phyloP scores from a whole-genome alignment of 495 filamentous ascomycete genomes.

The Penicilliopsis zonata region DNA sequence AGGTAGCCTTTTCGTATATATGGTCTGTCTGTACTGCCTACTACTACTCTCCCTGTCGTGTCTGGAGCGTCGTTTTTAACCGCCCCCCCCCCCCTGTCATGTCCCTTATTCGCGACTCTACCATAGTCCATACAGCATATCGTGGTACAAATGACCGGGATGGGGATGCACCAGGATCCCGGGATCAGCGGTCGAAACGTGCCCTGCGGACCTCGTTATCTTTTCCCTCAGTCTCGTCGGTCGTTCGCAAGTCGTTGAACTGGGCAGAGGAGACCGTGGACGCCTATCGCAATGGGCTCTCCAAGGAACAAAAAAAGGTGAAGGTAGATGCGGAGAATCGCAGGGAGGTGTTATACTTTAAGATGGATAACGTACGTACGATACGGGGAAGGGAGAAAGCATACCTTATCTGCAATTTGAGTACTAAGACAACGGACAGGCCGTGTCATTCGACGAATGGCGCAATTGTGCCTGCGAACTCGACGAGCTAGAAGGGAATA shows the following conservation, averaged over 20 bases:
- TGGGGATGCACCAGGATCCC: constrained; percentile 2
- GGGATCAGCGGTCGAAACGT: constrained; percentile 2
- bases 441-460: constrained; percentile 54
- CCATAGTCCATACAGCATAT: constrained; percentile 20
- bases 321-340: constrained; percentile 40
- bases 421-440: constrained; percentile 22
- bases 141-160: constrained; percentile 9
- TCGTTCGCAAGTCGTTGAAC: constrained; percentile 21
- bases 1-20: no score
- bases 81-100: constrained; percentile 11
- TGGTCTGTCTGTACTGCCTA: no score
- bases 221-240: constrained; percentile 22
- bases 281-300: constrained; percentile 43
- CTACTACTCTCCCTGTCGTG: not conserved
- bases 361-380: constrained; percentile 45
- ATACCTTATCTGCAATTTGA: not conserved
- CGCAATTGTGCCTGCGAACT: constrained; percentile 57
- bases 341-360: constrained; percentile 49
- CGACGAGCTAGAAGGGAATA: constrained; percentile 69
- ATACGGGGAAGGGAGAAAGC: not conserved
- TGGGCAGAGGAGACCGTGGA: constrained; percentile 38
- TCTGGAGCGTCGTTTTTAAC: constrained; percentile 3
- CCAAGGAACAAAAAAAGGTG: constrained; percentile 39
- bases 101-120: constrained; percentile 23
- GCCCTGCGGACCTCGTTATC: constrained; percentile 17